Base-by-base conservation (phyloP, 768 basidiomycete species). In the Pluteus cervinus region DNA sequence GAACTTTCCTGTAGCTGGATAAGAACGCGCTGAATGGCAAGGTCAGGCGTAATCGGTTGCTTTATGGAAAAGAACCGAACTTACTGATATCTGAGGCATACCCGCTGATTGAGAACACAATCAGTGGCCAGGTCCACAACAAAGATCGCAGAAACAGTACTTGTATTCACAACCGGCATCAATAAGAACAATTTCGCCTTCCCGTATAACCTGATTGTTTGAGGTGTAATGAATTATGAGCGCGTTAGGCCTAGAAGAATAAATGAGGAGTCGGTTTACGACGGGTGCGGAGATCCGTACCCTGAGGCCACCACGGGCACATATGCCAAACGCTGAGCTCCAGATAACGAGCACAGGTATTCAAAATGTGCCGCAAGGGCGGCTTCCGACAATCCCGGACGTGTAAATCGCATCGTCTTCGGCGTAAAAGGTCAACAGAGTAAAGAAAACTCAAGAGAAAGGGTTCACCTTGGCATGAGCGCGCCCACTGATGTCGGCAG, bases 281-380 rank as follows among this genome's bases (percentile, higher is more conserved):
- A n/a, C 36, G 15, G 39, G 24, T 22, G 40, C 17, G 34, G 28
- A 8, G 12, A 17, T 22, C 49, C 73, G 44, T 58, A 87, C 86
- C 96, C 96, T 1, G 90, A 92, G 4, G 90, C 94, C 23, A 97
- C 88, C 4, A 99, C 96, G 9, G 96, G 96, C 1, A 99, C 93
- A 54, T 99, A 99, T n/a, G 96, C 93, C 33, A 80, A 76, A 26
- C 93, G 74, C 51, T 90, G 82, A 9, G 88, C 73, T 15, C 96
- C 96, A 11, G 66, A 65, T 29, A 88, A 66, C 3, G 78, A 72
- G 51, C 91, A 93, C 1, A 84, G 48, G 52, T 96, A 96, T 59
- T 94, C 86, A 53, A 98, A 97, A 53, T 91, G 86, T 4, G 93
- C 86, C 4, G 68, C 69, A 8, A 72, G 50, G 5, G 56, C 54